phyloP scores from a whole-genome alignment of 306 rosid species.

The Geum urbanum region DNA sequence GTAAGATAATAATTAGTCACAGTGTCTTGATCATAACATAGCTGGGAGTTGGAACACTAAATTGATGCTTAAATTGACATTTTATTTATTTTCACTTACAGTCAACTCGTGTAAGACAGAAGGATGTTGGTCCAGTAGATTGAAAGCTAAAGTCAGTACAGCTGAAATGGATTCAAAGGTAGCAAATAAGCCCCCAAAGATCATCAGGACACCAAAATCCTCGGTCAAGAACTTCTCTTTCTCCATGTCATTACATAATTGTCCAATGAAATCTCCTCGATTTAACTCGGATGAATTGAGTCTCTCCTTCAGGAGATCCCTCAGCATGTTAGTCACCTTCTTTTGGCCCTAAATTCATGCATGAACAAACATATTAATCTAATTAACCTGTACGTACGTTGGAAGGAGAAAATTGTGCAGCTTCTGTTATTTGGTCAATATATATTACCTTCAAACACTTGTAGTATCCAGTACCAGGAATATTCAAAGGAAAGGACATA shows the following conservation, averaged over 20 bases:
- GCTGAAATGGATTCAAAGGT: constrained; percentile 26
- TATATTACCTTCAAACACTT: constrained; percentile 26
- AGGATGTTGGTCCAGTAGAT: constrained; percentile 30
- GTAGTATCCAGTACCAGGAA: constrained; percentile 36
- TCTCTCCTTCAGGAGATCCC: constrained; percentile 26
- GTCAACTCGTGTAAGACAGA: constrained; percentile 24
- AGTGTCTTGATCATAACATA: background rate
- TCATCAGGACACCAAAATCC: constrained; percentile 14
- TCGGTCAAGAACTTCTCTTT: constrained; percentile 29
- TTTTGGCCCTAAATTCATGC: constrained; percentile 23
- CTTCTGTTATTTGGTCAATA: background rate
- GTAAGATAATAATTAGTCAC: background rate
- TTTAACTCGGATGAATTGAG: background rate
- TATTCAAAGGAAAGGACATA: constrained; percentile 39
- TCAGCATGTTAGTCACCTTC: constrained; percentile 24
- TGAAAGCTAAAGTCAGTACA: constrained; percentile 19
- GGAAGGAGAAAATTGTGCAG: background rate
- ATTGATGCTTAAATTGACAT: background rate
- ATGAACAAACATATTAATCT: background rate
- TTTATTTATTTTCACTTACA: background rate
- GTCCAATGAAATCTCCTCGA: constrained; percentile 30
- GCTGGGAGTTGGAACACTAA: background rate
- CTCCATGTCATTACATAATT: constrained; percentile 23
- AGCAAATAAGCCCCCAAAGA: constrained; percentile 28
- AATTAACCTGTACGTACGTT: background rate